Base-by-base conservation (phyloP, 108 stramenopile genomes). In the Fragilariopsis cylindrus region DNA sequence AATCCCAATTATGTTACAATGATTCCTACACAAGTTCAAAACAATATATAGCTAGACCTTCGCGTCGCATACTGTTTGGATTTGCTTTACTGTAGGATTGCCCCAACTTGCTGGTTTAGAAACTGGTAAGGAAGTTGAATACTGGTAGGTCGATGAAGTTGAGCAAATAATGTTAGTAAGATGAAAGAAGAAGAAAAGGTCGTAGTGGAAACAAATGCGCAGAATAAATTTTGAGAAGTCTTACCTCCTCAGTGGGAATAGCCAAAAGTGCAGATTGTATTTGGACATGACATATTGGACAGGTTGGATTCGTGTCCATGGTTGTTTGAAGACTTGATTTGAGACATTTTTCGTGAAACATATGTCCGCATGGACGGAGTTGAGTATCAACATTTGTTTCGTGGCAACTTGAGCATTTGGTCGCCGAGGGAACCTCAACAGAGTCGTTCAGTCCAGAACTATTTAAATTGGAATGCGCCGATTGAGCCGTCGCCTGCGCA, bases 261-360 rank as follows among this genome's bases (percentile, higher is more conserved):
- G 91, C 91, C 68, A 95, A 66, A 19, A 95, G 77, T 5, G 94
- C 94, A 18, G 88, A 90, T 67, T 91, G 88, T 69, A 95, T 92
- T 39, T 88, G 80, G 47, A 83, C 88, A 45, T 80, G 70, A 69
- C 87, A 87, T 44, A 95, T 73, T 19, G 94, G 94, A 79, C 94
- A 95, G 67, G 81, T 91, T 19, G 94, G 94, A 45, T 63, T 63
- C 19, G 84, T 84, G 19, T 90, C 90, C 49, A 76, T 65, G 2
- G 87, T 76, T 57, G 81, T 79, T 70, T 92, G 88, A 43, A 93
- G 85, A 67, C 87, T 91, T 40, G 92, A 91, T 58, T 92, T 90
- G 67, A 97, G 81, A 75, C 96, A 97, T 7, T 83, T 72, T 50
- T 94, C 94, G 73, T 95, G 94, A 72, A 95, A 97, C 88, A 94